Evolutionary conservation across 306 rosid genomes (phyloP), one percentile per base, ranked within the genome.

Genomic region (Castanea crenata): DNA sequence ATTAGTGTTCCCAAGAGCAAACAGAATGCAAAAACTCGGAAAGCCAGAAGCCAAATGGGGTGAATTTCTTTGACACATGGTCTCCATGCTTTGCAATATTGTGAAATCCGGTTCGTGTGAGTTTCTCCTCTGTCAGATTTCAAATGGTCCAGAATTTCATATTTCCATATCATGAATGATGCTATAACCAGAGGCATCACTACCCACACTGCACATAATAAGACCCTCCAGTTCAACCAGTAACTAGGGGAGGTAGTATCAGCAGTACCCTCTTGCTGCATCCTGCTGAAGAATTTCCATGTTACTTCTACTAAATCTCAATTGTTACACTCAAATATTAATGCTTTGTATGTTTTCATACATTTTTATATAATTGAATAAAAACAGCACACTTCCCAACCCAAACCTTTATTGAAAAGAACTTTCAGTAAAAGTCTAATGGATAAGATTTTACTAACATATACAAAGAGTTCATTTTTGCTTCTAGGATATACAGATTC

Each of bases 211-310:
- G 88, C 81, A 83, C 94, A 89, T 32, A 88, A 46, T 29, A 78
- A 83, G 54, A 85, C 81, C 83, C 97, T 89, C 98, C 97, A 94
- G 73, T 85, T 86, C 79, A 92, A 64, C 98, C 96, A 94, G 82
- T 90, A 94, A 81, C 91, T 80, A 55, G 84, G 88, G 79, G 77
- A 75, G 25, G 92, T 89, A 49, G 91, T 68, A 78, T 88, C 89
- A 6, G 62, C 61, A 34, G 82, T 34, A 69, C 44, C 83, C 55
- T 77, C 82, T 49, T 52, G 82, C 85, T 73, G 82, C 97, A 94
- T 90, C 87, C 90, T 90, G 90, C 75, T 29, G 59, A 59, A 80
- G 75, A 83, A 74, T 52, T 75, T 67, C 21, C 77, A 54, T 16
- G 67, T 65, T 52, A 76, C 49, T 76, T 55, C 73, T 65, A 71